Evolutionary conservation across 2,329 filamentous ascomycete genomes (phyloP), one percentile per base, ranked within the genome.

Genomic region (Diaporthe australafricana): DNA sequence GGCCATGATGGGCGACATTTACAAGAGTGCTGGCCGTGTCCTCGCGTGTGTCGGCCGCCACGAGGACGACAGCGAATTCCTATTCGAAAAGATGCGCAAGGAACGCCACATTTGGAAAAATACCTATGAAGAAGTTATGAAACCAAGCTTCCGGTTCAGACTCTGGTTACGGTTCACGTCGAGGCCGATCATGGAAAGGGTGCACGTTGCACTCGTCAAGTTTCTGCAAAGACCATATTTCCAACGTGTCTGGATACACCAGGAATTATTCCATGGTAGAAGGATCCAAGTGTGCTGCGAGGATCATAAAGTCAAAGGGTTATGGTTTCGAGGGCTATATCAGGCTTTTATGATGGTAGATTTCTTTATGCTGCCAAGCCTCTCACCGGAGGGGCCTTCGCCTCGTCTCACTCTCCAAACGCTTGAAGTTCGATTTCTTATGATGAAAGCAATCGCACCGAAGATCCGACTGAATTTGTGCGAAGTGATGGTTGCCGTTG

Each of bases 221-320:
- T 57, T 72, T 7, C 1, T 67, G 3, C 8, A 3, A 14, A 53
- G 71, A 5, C 20, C 47, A 0, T 73, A 70, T 50, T 73, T 70
- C 30, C 5, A 12, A 2, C 53, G 71, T 8, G 68, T 72, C 5
- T 72, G 71, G 71, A 40, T 70, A 1, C 62, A 55, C 20, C 71
- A 72, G 38, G 68, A 73, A 7, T 1, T 73, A 1, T 62, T 53
- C 14, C 48, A 68, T 2, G 60, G 67, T 2, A 40, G 4, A 0
- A 3, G 38, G 0, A 17, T 62, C 3, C 7, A 20, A 14, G 16
- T 70, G 5, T 70, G 52, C 52, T 72, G 68, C 45, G 68, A 40
- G 11, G 16, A 40, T 8, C 7, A 38, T 5, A 20, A 11, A 25
- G 5, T 67, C 11, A 20, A 48, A 27, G 2, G 67, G 12, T 8